These are phyloP conservation scores for Lycium ferocissimum DNA, from an alignment of 257 asterid species.

Conservation along the genomic window DNA sequence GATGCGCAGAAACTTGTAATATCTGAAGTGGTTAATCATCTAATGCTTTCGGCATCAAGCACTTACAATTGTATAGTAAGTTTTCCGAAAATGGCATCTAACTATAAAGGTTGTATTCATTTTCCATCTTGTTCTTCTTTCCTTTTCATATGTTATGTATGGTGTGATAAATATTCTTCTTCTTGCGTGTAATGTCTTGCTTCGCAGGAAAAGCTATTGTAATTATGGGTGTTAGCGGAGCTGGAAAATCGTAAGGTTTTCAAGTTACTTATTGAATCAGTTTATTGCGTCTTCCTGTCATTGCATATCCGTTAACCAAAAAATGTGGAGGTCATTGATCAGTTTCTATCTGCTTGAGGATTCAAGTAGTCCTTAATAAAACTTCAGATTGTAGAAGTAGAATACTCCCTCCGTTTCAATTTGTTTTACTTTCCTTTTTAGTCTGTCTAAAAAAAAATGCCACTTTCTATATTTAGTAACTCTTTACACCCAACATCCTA, in stretches of 20 bases:
- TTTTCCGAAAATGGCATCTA: conserved; percentile 24
- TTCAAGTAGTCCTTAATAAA: not conserved
- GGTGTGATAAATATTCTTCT: too few species aligned
- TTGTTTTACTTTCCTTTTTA: too few species aligned
- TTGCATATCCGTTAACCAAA: not conserved
- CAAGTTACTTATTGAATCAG: not conserved
- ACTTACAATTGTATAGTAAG: not conserved
- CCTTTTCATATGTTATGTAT: not conserved
- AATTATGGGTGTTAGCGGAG: conserved; percentile 87
- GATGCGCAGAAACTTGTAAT: not conserved
- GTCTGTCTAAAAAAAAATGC: too few species aligned
- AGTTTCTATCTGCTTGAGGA: not conserved
- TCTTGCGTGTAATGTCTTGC: conserved; percentile 7
- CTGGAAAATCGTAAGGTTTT: conserved; percentile 82
- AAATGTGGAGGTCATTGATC: not conserved
- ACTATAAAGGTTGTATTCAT: conserved; percentile 26
- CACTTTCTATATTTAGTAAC: too few species aligned
- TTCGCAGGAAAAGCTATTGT: conserved; percentile 71
- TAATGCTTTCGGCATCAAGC: conserved; percentile 22
- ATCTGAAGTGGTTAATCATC: conserved; percentile 5
- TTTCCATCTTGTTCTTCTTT: not conserved
- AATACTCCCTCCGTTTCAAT: too few species aligned
- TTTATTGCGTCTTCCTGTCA: not conserved
- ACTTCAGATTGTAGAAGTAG: not conserved
- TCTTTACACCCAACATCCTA: too few species aligned